Base-by-base conservation (phyloP, 768 basidiomycete genomes). In the Boletus edulis region DNA sequence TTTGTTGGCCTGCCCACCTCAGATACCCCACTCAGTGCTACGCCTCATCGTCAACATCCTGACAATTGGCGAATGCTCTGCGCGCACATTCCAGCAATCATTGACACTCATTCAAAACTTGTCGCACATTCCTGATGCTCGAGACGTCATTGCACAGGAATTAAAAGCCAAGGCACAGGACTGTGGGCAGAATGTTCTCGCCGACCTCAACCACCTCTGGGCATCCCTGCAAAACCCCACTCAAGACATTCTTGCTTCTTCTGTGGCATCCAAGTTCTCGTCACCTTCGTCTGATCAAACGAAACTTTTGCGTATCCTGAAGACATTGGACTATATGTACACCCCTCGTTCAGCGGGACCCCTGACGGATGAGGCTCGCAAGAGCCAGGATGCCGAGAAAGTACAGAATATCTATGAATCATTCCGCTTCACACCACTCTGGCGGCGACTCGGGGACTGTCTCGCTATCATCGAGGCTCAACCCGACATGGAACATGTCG, bases 301-400 rank as follows among this genome's bases (percentile, higher is more conserved):
- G n/a, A 97, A 97, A 72, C 82, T 99, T 5, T 78, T 99, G 8
- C 82, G 97, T 13, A 88, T 99, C 14, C 78, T 99, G 60, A 99
- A 98, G 75, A 97, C 96, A 11, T 89, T 99, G 66, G 97, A 98
- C 68, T 96, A 95, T 70, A 95, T 97, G 85, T 94, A 90, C 71
- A 86, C 87, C 2, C 85, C 87, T 8, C 79, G 78, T 46, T 61
- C 75, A 9, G 78, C 76, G 56, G 67, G 74, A 31, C 63, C 77
- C 10, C 62, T 78, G 29, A 65, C 74, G 3, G 62, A 72, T 41
- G 72, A 75, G 24, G 66, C 71, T 20, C 62, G 73, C 55, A 72
- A 72, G 34, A 76, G 76, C 46, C 77, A 80, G 27, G 88, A 89
- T 59, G 76, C 85, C 3, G 87, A 94, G 67, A 91, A 89, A 65